Evolutionary conservation across 768 basidiomycete species (phyloP), one percentile per base, ranked within the genome.

Genomic region (Mrakia frigida): DNA sequence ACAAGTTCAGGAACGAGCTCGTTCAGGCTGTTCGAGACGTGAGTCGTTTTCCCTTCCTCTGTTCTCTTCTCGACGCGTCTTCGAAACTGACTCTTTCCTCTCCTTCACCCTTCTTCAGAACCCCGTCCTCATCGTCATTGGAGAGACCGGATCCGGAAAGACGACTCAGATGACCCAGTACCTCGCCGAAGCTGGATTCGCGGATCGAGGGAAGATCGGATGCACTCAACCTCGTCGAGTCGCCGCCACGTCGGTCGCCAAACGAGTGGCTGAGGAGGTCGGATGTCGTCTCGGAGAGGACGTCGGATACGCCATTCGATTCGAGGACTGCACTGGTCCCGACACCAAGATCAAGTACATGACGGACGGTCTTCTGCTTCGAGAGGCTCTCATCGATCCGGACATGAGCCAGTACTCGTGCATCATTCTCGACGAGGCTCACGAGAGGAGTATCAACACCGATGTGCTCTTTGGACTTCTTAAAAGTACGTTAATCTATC

Each of bases 271-370:
- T 3, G 97, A 99, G 84, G 97, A 99, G 85, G 96, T 99, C 23
- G 97, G 97, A 16, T 98, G 96, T 85, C 89, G 97, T 23, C 86
- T 99, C 13, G 97, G 97, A 9, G 93, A 95, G 82, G 97, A 98
- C 83, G 96, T 99, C 78, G 97, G 97, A 10, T 99, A 99, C 83
- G 92, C 92, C 9, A 98, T 99, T 80, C 96, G 97, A 86, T 99
- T 99, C 83, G 97, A 99, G 85, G 97, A 99, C 84, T 94, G 96
- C 84, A 98, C 97, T 9, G 92, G 94, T 81, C 96, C 97, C 5
- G 97, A 99, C 84, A 98, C 97, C 4, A 90, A 92, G 81, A 99
- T 99, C 87, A 99, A 98, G 84, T 99, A 97, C 87, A 98, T 99
- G 97, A 99, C 97, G 81, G 97, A 98, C 82, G 97, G 97, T 86